Evolutionary conservation across 345 rosid species (phyloP).

Genomic region (Eucalyptus curtisii): DNA sequence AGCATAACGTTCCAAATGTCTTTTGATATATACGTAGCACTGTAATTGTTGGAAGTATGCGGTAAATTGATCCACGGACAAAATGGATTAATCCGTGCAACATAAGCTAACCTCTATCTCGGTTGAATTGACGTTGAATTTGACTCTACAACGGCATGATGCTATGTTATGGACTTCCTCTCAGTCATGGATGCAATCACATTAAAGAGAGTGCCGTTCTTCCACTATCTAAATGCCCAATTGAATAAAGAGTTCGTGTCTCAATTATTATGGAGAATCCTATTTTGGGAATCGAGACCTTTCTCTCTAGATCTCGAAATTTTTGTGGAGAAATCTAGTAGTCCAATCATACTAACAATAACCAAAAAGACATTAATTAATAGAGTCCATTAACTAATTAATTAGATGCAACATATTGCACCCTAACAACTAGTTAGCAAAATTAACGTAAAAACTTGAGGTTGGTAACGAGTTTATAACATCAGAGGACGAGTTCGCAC

Average conservation of each 20-base stretch:
- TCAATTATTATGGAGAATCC: neutral
- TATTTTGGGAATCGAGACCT: neutral
- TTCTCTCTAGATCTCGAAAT: neutral
- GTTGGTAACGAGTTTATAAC: neutral
- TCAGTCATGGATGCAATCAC: neutral
- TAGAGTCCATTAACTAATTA: neutral
- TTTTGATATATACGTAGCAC: neutral
- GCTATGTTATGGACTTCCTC: neutral
- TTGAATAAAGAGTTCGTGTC: neutral
- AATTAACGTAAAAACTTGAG: neutral
- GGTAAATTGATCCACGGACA: neutral
- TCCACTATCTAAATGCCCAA: neutral
- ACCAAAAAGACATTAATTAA: neutral
- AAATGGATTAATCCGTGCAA: neutral
- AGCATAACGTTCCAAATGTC: neutral
- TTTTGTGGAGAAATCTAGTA: neutral
- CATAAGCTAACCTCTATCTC: neutral
- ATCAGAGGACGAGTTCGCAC: neutral
- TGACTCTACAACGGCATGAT: neutral
- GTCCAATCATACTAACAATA: neutral
- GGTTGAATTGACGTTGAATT: neutral
- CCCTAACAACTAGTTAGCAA: neutral
- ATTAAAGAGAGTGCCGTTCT: neutral
- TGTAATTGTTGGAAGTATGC: neutral
- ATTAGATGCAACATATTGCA: neutral